Conservation (phyloP, 1,139 yeast species). For the Blastobotrys serpentis region DNA sequence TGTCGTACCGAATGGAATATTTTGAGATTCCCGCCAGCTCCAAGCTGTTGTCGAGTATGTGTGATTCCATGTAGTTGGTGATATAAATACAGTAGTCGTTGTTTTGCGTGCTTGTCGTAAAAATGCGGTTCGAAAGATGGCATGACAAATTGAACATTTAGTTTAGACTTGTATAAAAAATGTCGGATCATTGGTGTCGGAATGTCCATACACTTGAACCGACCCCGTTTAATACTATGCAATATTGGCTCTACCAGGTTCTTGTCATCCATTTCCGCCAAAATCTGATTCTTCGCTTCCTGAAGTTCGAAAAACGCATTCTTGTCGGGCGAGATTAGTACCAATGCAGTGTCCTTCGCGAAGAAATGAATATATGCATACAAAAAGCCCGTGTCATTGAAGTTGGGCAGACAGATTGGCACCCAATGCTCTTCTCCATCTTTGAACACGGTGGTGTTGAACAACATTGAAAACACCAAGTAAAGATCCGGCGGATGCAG, state of each 20-base stretch:
- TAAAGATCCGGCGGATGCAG: constrained; percentile 70
- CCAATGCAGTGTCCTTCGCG: constrained; percentile 53
- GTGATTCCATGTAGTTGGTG: constrained; percentile 44
- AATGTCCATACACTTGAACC: constrained; percentile 50
- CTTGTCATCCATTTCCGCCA: constrained; percentile 43
- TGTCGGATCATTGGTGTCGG: constrained; percentile 68
- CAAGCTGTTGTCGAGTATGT: constrained; percentile 31
- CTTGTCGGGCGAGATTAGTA: constrained; percentile 78
- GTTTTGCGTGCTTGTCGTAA: constrained; percentile 33
- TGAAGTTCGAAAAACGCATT: constrained; percentile 78
- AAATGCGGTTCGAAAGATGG: constrained; percentile 40
- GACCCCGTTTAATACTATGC: constrained; percentile 42
- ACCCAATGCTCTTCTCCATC: constrained; percentile 82
- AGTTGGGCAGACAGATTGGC: constrained; percentile 88
- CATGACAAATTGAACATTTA: constrained; percentile 58
- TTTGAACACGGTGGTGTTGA: constrained; percentile 51
- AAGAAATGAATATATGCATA: constrained; percentile 74
- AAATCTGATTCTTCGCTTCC: constrained; percentile 53
- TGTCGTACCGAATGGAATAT: constrained; percentile 37
- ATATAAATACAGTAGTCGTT: constrained; percentile 44
- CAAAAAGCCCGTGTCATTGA: constrained; percentile 82
- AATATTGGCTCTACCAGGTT: constrained; percentile 40
- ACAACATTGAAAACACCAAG: constrained; percentile 59
- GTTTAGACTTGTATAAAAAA: constrained; percentile 73
- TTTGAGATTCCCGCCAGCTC: constrained; percentile 28